phyloP scores from a whole-genome alignment of 2,329 filamentous ascomycete genomes.

The Cordyceps tenuipes region DNA sequence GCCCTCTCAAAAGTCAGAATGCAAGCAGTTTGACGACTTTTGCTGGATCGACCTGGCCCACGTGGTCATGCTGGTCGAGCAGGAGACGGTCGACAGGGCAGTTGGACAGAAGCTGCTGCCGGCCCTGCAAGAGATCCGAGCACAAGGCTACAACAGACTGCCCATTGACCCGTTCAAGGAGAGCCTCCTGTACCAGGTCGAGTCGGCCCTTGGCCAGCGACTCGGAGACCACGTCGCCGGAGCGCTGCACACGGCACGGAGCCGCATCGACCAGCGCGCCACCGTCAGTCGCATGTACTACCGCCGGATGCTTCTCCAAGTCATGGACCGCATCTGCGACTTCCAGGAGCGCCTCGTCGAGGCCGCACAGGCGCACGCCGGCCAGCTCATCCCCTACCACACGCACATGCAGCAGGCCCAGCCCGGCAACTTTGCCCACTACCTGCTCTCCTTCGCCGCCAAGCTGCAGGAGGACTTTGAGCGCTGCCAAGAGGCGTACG shows the following conservation, averaged over 20 bases:
- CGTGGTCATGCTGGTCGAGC: slow-evolving; percentile 14
- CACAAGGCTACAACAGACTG: slow-evolving; percentile 5
- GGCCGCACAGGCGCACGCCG: slow-evolving; percentile 1
- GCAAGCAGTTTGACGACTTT: slow-evolving; percentile 12
- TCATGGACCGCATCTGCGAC: slow-evolving; percentile 8
- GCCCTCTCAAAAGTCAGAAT: slow-evolving; percentile 13
- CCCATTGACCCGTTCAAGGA: slow-evolving; percentile 12
- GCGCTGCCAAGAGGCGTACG: slow-evolving; percentile 11
- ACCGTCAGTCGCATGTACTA: slow-evolving; percentile 13
- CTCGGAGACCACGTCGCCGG: slow-evolving; percentile 14
- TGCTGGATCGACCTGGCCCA: slow-evolving; percentile 14
- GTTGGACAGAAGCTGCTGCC: slow-evolving; percentile 8
- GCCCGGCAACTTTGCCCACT: slow-evolving; percentile 13
- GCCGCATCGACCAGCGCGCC: slow-evolving; percentile 14
- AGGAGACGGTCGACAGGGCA: slow-evolving; percentile 2
- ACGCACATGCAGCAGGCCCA: slow-evolving; percentile 15
- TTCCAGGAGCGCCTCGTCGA: slow-evolving; percentile 9
- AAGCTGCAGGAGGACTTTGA: slow-evolving; percentile 12
- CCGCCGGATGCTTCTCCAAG: slow-evolving; percentile 5
- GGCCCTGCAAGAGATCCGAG: slow-evolving; percentile 7
- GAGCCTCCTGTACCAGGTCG: slow-evolving; percentile 11
- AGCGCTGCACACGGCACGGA: slow-evolving; percentile 13
- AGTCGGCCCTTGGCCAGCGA: slow-evolving; percentile 2
- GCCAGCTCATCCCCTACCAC: slow-evolving; percentile 10
- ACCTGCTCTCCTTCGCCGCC: slow-evolving; percentile 19